Conservation (phyloP, 257 asterid genomes). For the Euphrasia confusa region DNA sequence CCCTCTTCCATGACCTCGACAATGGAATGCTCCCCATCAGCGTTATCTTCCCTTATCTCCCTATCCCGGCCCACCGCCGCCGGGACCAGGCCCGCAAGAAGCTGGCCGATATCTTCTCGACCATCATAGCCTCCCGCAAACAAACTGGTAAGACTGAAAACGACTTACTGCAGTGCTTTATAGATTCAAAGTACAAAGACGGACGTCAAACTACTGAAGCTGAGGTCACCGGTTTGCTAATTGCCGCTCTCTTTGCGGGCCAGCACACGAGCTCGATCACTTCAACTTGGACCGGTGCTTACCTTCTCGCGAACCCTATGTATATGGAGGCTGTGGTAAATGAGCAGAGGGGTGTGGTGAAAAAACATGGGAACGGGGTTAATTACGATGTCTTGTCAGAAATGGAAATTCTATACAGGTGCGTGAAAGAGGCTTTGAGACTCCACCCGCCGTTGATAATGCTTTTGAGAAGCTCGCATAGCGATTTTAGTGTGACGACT, state of each 20-base stretch:
- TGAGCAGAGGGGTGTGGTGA: constrained; percentile 66
- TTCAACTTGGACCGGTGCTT: constrained; percentile 91
- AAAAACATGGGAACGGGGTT: constrained; percentile 62
- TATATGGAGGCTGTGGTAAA: constrained; percentile 68
- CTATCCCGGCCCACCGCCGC: constrained; percentile 85
- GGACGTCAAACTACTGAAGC: constrained; percentile 73
- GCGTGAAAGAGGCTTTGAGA: constrained; percentile 86
- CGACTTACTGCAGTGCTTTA: constrained; percentile 86
- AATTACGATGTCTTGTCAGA: constrained; percentile 82
- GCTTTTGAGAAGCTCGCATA: constrained; percentile 86
- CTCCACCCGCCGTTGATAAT: constrained; percentile 94
- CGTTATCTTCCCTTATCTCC: constrained; percentile 83
- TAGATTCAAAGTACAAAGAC: constrained; percentile 89
- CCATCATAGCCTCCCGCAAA: constrained; percentile 64
- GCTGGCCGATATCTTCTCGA: constrained; percentile 65
- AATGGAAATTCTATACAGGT: constrained; percentile 79
- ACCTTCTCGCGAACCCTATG: constrained; percentile 72
- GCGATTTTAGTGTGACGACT: constrained; percentile 71
- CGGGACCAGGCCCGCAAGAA: constrained; percentile 91
- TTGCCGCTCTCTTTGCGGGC: constrained; percentile 95
- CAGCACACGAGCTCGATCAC: constrained; percentile 98
- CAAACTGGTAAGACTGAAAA: constrained; percentile 54
- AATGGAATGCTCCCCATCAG: constrained; percentile 95
- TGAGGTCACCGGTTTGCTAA: constrained; percentile 84
- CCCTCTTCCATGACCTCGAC: constrained; percentile 94